Evolutionary conservation across 352 stramenopile genomes (phyloP), one percentile per base, ranked within the genome.

Genomic region (Phytophthora cactorum): DNA sequence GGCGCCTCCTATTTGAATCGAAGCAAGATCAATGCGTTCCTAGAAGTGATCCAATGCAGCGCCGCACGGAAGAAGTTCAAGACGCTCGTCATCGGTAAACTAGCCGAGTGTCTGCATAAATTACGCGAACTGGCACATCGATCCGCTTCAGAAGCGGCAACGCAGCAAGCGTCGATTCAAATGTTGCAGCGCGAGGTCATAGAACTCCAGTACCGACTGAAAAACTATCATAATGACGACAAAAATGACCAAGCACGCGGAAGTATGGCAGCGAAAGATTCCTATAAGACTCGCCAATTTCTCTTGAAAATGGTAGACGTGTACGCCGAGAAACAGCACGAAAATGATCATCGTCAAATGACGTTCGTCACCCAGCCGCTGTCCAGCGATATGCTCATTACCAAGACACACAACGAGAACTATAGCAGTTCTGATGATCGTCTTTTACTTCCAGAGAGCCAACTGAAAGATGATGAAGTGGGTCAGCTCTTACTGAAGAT

Each of bases 21-120:
- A 14, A 79, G 68, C 49, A 90, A 90, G 57, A 85, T 88, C 60
- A 88, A 88, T 25, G 66, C 71, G 25, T 90, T 88, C 55, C 67
- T 90, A 1, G 66, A 86, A 46, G 75, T 86, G 28, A 71, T 81
- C 11, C 81, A 90, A 65, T 70, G 77, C n/a, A 73, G 68, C 43
- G 70, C 77, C 11, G 68, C 70, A 4, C 56, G 75, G 25, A 72
- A 56, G 14, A 85, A 84, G 53, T 80, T 78, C 63, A 86, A 87
- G 44, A 61, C 68, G 5, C 69, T 88, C 11, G 39, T 84, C 2
- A 64, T 88, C 15, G 63, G 69, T 9, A 85, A 85, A 45, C 55
- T 90, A 25, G 79, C 79, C 1, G 79, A 88, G 17, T 60, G 73
- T 50, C 49, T 88, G 39, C 79, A 74, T 29, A 72, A 75, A 41